phyloP scores from a whole-genome alignment of 805 yeast genomes.

The Teunomyces funiuensis region DNA sequence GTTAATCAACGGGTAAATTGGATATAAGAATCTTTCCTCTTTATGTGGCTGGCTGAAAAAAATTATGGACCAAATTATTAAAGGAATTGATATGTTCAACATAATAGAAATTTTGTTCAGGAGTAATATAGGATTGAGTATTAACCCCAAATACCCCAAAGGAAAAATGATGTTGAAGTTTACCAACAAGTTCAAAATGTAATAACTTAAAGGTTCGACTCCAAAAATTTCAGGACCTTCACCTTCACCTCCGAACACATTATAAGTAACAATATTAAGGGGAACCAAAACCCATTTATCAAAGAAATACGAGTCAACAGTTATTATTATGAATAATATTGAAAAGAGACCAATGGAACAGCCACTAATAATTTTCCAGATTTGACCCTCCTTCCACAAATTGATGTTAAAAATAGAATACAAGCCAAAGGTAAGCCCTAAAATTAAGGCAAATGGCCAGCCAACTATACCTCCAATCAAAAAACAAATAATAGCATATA shows the following conservation, averaged over 20 bases:
- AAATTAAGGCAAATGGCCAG: conserved; percentile 82
- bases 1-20: conserved; percentile 70
- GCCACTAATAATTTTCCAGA: conserved; percentile 12
- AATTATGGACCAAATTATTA: conserved; percentile 63
- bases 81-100: conserved; percentile 37
- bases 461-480: conserved; percentile 77
- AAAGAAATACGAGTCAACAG: conserved; percentile 64
- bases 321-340: conserved; percentile 26
- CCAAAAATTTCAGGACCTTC: conserved; percentile 93
- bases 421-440: conserved; percentile 59
- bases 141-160: conserved; percentile 41
- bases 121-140: conserved; percentile 21
- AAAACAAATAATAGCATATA: conserved; percentile 42
- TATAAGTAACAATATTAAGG: conserved; percentile 77
- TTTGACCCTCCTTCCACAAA: conserved; percentile 7
- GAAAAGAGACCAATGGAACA: conserved; percentile 18
- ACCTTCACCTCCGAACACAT: conserved; percentile 65
- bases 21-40: conserved; percentile 89
- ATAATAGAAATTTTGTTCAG: conserved; percentile 11
- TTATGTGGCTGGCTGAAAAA: conserved; percentile 83
- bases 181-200: conserved; percentile 62
- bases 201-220: conserved; percentile 74
- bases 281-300: conserved; percentile 67
- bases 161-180: conserved; percentile 65
- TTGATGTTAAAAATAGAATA: conserved; percentile 25